Conservation (phyloP, 768 basidiomycete species). For the Rhodocollybia butyracea region DNA sequence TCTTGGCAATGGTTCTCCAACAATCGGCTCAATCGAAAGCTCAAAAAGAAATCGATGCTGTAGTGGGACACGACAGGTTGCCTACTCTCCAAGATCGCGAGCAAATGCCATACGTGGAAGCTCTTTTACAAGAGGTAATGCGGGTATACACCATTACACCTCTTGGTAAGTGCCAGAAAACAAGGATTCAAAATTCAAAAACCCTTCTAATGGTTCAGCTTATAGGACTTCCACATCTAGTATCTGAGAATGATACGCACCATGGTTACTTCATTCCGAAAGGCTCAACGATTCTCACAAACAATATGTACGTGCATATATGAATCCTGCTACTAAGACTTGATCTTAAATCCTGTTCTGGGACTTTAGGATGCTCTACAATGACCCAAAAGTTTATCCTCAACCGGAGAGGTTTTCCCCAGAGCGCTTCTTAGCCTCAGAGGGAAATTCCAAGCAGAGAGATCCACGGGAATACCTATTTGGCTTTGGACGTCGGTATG, state of each 20-base stretch:
- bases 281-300: slow-evolving; percentile 14
- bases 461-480: too few relatives aligned
- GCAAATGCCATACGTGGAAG: slow-evolving; percentile 17
- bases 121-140: slow-evolving; percentile 8
- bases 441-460: too few relatives aligned
- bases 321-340: too few relatives aligned
- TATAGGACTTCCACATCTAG: slow-evolving; percentile 14
- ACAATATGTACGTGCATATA: too few relatives aligned
- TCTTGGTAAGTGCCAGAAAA: slow-evolving; percentile 7
- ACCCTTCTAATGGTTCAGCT: neutral
- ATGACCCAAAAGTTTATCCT: too few relatives aligned
- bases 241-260: slow-evolving; percentile 13
- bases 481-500: too few relatives aligned
- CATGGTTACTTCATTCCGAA: slow-evolving; percentile 18
- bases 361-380: too few relatives aligned
- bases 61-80: slow-evolving; percentile 18
- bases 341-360: too few relatives aligned
- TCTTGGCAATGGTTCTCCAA: slow-evolving; percentile 23
- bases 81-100: slow-evolving; percentile 19
- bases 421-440: too few relatives aligned
- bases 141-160: slow-evolving; percentile 9
- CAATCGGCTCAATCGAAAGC: slow-evolving; percentile 18
- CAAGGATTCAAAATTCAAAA: neutral
- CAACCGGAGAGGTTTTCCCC: too few relatives aligned
- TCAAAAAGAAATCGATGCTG: slow-evolving; percentile 25